Evolutionary conservation across 805 yeast species (phyloP).

Genomic region (Myxozyma melibiosi): DNA sequence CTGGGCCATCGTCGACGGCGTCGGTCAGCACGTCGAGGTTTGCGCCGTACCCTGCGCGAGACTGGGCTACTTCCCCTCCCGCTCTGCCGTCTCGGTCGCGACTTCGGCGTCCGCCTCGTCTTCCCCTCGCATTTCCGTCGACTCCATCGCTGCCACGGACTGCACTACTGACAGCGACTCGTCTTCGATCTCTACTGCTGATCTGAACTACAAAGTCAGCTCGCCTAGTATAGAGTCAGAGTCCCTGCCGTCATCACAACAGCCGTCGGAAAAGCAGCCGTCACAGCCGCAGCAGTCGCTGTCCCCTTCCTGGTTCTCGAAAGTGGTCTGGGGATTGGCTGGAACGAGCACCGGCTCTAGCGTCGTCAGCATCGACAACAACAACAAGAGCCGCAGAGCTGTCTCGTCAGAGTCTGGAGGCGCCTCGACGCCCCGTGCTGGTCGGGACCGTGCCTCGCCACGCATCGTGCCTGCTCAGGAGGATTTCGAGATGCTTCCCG

Average conservation of each 20-base stretch:
- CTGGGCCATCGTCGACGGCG: conserved; percentile 23
- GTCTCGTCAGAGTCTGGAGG: background rate
- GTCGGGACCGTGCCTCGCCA: background rate
- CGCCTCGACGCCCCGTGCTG: background rate
- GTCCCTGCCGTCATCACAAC: too few relatives aligned
- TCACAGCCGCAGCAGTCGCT: background rate
- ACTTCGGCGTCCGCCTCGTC: background rate
- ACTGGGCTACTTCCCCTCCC: conserved; percentile 23
- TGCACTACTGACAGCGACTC: too few relatives aligned
- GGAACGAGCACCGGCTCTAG: background rate
- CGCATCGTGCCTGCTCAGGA: background rate
- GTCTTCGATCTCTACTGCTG: too few relatives aligned
- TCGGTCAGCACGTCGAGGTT: conserved; percentile 24
- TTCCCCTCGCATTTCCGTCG: background rate
- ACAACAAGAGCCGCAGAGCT: background rate
- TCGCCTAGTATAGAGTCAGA: too few relatives aligned
- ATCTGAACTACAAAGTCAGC: too few relatives aligned
- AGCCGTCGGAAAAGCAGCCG: background rate
- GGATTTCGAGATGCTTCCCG: conserved; percentile 16
- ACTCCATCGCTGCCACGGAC: background rate
- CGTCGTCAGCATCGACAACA: background rate
- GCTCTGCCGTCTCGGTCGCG: background rate
- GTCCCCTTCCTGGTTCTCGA: background rate
- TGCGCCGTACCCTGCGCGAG: conserved; percentile 17
- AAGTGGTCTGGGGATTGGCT: conserved; percentile 1